Evolutionary conservation across 306 rosid genomes (phyloP).

Genomic region (Canavalia ensiformis): DNA sequence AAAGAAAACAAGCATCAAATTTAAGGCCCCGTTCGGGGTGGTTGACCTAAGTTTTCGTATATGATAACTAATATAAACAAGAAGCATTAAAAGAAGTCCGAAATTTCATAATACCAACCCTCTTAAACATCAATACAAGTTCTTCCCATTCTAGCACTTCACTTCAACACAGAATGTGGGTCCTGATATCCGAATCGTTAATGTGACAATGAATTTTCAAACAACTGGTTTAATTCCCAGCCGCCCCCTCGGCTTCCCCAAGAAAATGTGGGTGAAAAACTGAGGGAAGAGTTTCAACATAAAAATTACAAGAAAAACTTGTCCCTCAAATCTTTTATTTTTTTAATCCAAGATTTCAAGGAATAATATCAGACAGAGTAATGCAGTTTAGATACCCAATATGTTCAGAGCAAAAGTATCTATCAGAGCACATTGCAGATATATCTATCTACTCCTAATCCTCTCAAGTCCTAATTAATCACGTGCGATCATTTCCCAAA

Average conservation of each 20-base stretch:
- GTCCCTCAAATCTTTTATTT: not conserved
- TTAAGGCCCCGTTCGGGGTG: not conserved
- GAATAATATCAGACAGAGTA: not conserved
- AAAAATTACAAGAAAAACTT: not conserved
- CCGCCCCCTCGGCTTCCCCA: not conserved
- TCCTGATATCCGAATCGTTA: conserved; percentile 2
- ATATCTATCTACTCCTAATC: not conserved
- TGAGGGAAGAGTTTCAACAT: not conserved
- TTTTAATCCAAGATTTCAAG: not conserved
- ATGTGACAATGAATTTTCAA: not conserved
- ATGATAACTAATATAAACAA: conserved; percentile 9
- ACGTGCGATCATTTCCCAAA: not conserved
- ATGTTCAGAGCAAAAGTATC: conserved; percentile 12
- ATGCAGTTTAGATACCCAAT: not conserved
- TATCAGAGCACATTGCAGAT: not conserved
- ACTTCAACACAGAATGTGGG: not conserved
- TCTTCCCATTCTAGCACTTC: conserved; percentile 27
- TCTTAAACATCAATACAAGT: conserved; percentile 10
- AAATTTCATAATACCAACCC: conserved; percentile 24
- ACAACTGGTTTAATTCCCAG: not conserved
- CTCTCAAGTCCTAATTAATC: not conserved
- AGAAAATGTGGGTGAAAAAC: not conserved
- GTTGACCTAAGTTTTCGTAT: not conserved
- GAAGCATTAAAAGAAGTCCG: not conserved
- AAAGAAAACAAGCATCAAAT: conserved; percentile 9